Evolutionary conservation across 257 asterid genomes (phyloP).

Genomic region (Phtheirospermum japonicum): DNA sequence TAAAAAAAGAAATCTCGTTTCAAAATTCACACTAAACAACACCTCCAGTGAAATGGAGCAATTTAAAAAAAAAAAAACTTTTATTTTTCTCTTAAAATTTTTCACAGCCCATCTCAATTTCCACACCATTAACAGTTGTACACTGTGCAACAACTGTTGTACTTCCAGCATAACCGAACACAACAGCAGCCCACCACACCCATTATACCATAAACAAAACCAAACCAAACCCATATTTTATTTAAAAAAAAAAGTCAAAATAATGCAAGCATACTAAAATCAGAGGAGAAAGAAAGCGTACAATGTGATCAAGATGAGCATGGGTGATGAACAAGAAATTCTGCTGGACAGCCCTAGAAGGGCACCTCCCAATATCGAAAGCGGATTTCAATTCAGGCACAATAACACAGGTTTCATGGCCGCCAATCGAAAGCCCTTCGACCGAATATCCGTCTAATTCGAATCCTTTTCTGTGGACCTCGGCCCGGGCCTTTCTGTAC

Average conservation of each 20-base stretch:
- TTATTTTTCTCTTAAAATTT: neutral
- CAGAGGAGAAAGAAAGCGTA: conserved; percentile 28
- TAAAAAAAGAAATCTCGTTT: no score
- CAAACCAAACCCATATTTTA: neutral
- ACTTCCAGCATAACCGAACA: neutral
- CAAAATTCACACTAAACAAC: no score
- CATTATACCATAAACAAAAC: conserved; percentile 5
- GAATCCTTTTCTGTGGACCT: conserved; percentile 64
- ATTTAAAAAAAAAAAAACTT: neutral
- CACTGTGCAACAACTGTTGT: neutral
- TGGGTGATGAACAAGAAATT: conserved; percentile 92
- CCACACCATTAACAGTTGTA: neutral
- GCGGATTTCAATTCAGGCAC: conserved; percentile 91
- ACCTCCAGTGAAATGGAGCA: no score
- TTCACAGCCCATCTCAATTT: neutral
- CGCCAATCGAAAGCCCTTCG: conserved; percentile 89
- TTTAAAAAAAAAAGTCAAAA: neutral
- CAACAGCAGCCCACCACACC: conserved; percentile 2
- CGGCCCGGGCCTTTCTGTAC: conserved; percentile 91
- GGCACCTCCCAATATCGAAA: conserved; percentile 96
- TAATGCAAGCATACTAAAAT: neutral
- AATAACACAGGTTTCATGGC: conserved; percentile 90
- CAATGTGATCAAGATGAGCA: conserved; percentile 98
- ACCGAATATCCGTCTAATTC: conserved; percentile 68
- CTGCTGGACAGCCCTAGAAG: conserved; percentile 80